These are phyloP conservation scores for Strombidium stylifer DNA, from an alignment of 73 alveolate genomes.

Conservation along the genomic window DNA sequence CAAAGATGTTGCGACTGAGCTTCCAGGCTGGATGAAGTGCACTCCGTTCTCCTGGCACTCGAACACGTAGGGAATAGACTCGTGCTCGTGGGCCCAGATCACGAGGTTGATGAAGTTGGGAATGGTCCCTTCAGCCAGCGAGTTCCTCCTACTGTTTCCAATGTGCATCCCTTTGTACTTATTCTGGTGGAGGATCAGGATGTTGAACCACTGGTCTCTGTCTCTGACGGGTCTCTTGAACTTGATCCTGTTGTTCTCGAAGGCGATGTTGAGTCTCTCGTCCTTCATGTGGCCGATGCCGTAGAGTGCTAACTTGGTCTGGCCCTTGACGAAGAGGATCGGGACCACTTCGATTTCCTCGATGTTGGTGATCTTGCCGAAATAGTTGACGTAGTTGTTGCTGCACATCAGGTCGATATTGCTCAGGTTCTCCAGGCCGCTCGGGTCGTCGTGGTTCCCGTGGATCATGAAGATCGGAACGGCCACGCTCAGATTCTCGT, in stretches of 20 bases:
- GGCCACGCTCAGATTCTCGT: constrained; percentile 76
- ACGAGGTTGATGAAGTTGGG: constrained; percentile 88
- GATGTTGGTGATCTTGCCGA: constrained; percentile 84
- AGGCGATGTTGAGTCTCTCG: constrained; percentile 83
- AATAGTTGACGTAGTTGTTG: constrained; percentile 87
- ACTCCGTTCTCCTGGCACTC: constrained; percentile 84
- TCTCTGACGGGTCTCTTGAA: constrained; percentile 80
- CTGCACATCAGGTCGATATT: constrained; percentile 83
- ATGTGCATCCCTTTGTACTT: constrained; percentile 85
- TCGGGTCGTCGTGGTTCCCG: constrained; percentile 98
- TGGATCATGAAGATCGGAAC: constrained; percentile 95
- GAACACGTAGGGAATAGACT: constrained; percentile 65
- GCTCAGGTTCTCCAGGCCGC: constrained; percentile 85
- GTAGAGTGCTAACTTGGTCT: constrained; percentile 90
- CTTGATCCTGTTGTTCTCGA: constrained; percentile 81
- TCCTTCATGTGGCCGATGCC: constrained; percentile 98
- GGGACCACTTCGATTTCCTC: constrained; percentile 89
- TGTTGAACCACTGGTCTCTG: constrained; percentile 82
- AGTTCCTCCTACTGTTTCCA: constrained; percentile 75
- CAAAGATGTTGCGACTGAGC: constrained; percentile 94
- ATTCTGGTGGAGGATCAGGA: constrained; percentile 93
- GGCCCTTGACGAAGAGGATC: constrained; percentile 83
- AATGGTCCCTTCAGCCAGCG: constrained; percentile 78
- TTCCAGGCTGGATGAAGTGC: constrained; percentile 92
- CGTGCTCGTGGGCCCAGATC: constrained; percentile 99